These are phyloP conservation scores for Fomes fomentarius DNA, from an alignment of 1,284 basidiomycete species.

Conservation along the genomic window DNA sequence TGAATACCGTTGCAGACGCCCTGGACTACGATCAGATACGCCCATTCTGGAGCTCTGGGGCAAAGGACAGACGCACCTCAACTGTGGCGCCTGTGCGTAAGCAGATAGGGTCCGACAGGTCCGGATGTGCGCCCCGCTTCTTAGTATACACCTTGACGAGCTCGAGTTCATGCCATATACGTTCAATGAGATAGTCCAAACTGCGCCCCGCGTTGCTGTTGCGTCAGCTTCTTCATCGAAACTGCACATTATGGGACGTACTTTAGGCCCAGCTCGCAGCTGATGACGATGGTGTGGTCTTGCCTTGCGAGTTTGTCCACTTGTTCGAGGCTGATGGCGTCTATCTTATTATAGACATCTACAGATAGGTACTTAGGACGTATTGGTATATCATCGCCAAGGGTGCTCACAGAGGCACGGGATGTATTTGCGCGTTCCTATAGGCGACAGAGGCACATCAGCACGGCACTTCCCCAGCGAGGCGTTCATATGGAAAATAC, in stretches of 20 bases:
- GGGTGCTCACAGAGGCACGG: constrained; percentile 76
- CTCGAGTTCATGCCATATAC: constrained; percentile 87
- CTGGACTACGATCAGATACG: constrained; percentile 37
- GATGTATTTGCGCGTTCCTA: constrained; percentile 92
- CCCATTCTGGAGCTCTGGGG: neutral
- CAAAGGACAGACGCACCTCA: constrained; percentile 58
- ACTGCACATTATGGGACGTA: constrained; percentile 35
- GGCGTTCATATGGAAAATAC: constrained; percentile 1
- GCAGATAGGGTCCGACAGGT: constrained; percentile 92
- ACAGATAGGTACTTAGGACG: constrained; percentile 24
- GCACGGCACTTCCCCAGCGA: neutral
- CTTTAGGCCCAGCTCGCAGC: constrained; percentile 92
- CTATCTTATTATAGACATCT: constrained; percentile 97
- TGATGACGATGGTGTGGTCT: constrained; percentile 91
- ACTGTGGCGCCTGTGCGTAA: constrained; percentile 91
- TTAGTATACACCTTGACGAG: constrained; percentile 97
- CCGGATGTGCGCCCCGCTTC: constrained; percentile 92
- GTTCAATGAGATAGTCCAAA: constrained; percentile 85
- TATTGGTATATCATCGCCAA: neutral
- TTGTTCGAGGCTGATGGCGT: constrained; percentile 89
- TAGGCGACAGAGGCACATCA: constrained; percentile 10
- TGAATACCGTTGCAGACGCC: constrained; percentile 93
- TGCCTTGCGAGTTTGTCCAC: constrained; percentile 87
- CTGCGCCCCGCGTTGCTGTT: too few species aligned
- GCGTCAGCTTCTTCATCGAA: constrained; percentile 4